Base-by-base conservation (phyloP, 1,139 yeast genomes). In the Magnusiomyces tetraspermus region DNA sequence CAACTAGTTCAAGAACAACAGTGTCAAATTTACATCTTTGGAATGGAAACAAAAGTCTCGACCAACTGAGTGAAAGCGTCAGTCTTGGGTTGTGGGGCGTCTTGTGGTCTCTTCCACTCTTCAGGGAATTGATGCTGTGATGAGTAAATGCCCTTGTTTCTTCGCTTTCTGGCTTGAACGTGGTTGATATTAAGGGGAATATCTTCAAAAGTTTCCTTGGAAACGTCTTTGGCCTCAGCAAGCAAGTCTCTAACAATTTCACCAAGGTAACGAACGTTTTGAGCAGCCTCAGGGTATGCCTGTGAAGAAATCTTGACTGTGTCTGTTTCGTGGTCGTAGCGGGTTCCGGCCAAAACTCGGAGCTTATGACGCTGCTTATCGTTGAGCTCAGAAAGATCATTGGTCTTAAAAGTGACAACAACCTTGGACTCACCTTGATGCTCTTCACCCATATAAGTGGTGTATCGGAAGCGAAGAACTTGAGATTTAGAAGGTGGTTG, bases 121-220 rank as follows among this genome's bases (percentile, higher is more conserved):
- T 81, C 80, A 10, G 97, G 97, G 73, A 87, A 90, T 51, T 67
- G 61, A 54, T 62, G 62, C 50, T 59, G 54, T 13, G 26, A 8
- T 1, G 69, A 69, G 54, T 65, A 64, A 21, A 58, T 51, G 22
- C 62, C 46, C 61, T 66, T 63, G 55, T 64, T 62, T 45, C 77
- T 67, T 54, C 70, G 67, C 54, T 71, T 66, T 65, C 75, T 76
- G 59, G 75, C 76, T 40, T 71, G 64, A 26, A 74, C 73, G 66
- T 85, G 92, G 67, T 96, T 81, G 30, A 76, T 79, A 66, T 89
- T 96, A 49, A 92, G 69, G 33, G 97, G 97, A 43, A 92, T 73
- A 63, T 87, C 95, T 46, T 76, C 73, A 61, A 87, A 85, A 41
- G 70, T 66, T 58, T 85, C 92, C 48, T 76, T 74, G 3, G 76